Percentiles rank a stretch among this genome's conserved stretches.
These are phyloP conservation scores for Schizonepeta tenuifolia DNA, from an alignment of 257 asterid species.

Conservation along the genomic window DNA sequence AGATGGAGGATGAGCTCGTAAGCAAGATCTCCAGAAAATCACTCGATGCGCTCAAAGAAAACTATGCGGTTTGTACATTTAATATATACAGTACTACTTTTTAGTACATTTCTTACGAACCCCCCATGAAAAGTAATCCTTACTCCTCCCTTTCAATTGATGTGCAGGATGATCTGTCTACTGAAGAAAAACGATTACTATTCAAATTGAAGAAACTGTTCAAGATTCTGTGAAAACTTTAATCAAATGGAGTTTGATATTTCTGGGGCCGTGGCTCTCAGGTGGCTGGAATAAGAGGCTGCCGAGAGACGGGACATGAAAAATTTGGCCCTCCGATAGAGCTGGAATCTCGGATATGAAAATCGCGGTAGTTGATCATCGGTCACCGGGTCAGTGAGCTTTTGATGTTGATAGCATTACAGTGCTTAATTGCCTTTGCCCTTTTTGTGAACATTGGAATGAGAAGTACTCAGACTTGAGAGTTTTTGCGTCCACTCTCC, in stretches of 20 bases:
- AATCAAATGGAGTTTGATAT: neutral
- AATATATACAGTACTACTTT: neutral
- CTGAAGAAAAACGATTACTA: slow-evolving; percentile 74
- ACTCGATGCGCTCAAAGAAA: slow-evolving; percentile 82
- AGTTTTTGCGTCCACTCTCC: slow-evolving; percentile 37
- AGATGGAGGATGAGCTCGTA: slow-evolving; percentile 91
- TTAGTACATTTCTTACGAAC: neutral
- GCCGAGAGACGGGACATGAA: slow-evolving; percentile 9
- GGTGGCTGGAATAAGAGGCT: slow-evolving; percentile 29
- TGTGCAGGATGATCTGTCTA: slow-evolving; percentile 71
- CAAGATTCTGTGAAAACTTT: slow-evolving; percentile 62
- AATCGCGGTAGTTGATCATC: slow-evolving; percentile 1
- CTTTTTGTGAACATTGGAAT: slow-evolving; percentile 18
- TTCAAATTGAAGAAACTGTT: slow-evolving; percentile 76
- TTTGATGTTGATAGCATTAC: slow-evolving; percentile 22
- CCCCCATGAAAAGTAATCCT: neutral
- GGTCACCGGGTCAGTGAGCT: neutral
- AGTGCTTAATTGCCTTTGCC: neutral
- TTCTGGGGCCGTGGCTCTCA: slow-evolving; percentile 21
- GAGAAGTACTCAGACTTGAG: slow-evolving; percentile 19
- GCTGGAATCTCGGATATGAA: neutral
- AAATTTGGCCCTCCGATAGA: neutral
- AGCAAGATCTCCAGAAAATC: slow-evolving; percentile 90
- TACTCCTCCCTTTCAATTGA: slow-evolving; percentile 13
- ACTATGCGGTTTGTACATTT: slow-evolving; percentile 65